Percentiles rank a stretch among this genome's conserved stretches.
These are phyloP conservation scores for Acer negundo DNA, from an alignment of 345 rosid genomes.

Conservation along the genomic window DNA sequence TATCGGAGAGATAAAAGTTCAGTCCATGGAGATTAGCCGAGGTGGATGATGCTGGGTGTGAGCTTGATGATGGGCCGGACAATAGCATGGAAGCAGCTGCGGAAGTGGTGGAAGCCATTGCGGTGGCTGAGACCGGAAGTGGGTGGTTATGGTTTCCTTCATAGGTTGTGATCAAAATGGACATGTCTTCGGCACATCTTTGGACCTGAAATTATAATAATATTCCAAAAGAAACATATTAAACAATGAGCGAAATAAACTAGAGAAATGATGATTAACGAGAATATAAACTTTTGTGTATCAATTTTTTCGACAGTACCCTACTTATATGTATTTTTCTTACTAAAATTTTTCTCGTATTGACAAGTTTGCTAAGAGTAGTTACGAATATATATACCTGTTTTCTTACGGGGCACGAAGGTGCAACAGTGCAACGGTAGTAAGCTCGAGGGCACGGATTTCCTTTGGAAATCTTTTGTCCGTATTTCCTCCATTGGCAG, in stretches of 20 bases:
- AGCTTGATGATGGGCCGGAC: constrained; percentile 58
- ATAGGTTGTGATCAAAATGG: constrained; percentile 81
- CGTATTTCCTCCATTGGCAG: constrained; percentile 98
- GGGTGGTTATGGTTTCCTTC: constrained; percentile 97
- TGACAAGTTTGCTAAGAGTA: neutral
- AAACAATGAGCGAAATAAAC: neutral
- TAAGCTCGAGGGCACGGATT: constrained; percentile 98
- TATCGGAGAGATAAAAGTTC: constrained; percentile 50
- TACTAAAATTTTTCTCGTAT: no score
- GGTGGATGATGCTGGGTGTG: constrained; percentile 22
- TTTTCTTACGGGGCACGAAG: constrained; percentile 88
- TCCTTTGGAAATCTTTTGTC: constrained; percentile 90
- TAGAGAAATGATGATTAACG: no score
- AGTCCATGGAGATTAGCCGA: constrained; percentile 49
- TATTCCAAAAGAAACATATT: neutral
- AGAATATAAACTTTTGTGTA: neutral
- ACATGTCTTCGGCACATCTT: constrained; percentile 84
- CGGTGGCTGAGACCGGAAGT: constrained; percentile 83
- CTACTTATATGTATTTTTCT: neutral
- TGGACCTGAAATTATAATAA: constrained; percentile 59
- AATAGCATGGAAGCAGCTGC: constrained; percentile 90
- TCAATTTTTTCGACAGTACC: neutral
- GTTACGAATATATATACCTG: constrained; percentile 46
- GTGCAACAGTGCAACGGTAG: constrained; percentile 84
- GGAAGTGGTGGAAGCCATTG: constrained; percentile 96